Percentiles rank a stretch among this genome's conserved stretches.
Evolutionary conservation across 345 rosid species (phyloP).

Genomic region (Jatropha curcas): DNA sequence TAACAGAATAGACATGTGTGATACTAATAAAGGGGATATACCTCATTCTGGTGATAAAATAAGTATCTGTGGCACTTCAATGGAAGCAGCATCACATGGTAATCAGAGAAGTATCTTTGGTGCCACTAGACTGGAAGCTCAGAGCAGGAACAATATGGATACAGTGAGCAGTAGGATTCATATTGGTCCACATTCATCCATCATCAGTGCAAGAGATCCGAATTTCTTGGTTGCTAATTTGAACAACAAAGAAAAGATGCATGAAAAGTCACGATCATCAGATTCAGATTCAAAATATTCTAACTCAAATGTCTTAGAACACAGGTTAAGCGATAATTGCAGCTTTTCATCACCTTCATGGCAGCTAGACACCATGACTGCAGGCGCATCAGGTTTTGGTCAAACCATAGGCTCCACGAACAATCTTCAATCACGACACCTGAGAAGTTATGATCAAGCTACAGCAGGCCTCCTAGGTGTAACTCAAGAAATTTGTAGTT

Average conservation of each 20-base stretch:
- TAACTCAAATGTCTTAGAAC: slow-evolving; percentile 8
- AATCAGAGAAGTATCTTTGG: slow-evolving; percentile 1
- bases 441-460: slow-evolving; percentile 10
- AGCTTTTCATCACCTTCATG: slow-evolving; percentile 8
- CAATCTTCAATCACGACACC: background rate
- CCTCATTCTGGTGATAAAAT: slow-evolving; percentile 3
- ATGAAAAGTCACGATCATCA: background rate
- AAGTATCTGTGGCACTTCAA: background rate
- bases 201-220: background rate
- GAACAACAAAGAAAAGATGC: slow-evolving; percentile 5
- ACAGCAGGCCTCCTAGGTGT: slow-evolving; percentile 7
- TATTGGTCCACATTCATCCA: slow-evolving; percentile 3
- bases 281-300: slow-evolving; percentile 7
- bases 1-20: background rate
- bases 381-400: slow-evolving; percentile 13
- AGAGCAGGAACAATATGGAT: background rate
- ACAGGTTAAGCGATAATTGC: slow-evolving; percentile 5
- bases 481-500: slow-evolving; percentile 4
- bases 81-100: slow-evolving; percentile 3
- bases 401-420: background rate
- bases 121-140: slow-evolving; percentile 8
- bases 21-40: slow-evolving; percentile 3
- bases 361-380: background rate
- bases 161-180: background rate
- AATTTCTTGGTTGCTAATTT: slow-evolving; percentile 15